phyloP scores from a whole-genome alignment of 768 basidiomycete genomes.

The Mycena polygramma region DNA sequence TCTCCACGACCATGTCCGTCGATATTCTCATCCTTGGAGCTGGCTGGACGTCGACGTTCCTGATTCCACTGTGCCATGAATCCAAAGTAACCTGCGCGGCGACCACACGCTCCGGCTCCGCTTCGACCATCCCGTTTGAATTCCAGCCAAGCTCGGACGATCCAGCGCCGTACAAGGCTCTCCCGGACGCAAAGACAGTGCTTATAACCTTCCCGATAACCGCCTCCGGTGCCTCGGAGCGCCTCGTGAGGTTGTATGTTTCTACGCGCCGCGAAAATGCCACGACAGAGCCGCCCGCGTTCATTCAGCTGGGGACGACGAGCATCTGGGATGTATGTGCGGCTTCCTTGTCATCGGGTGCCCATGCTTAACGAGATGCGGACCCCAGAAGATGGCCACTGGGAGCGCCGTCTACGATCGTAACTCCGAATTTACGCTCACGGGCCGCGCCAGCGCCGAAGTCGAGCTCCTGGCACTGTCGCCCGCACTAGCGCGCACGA shows the following conservation, averaged over 20 bases:
- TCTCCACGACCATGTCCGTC: neutral
- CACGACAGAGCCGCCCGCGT: slow-evolving; percentile 48
- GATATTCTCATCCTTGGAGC: slow-evolving; percentile 58
- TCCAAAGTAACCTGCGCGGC: slow-evolving; percentile 59
- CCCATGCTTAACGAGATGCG: no score
- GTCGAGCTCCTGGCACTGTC: slow-evolving; percentile 60
- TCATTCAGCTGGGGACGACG: slow-evolving; percentile 72
- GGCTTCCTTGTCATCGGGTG: no score
- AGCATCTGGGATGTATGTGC: slow-evolving; percentile 72
- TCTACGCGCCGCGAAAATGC: slow-evolving; percentile 47
- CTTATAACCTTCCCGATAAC: slow-evolving; percentile 70
- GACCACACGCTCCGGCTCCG: slow-evolving; percentile 67
- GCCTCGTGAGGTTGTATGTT: slow-evolving; percentile 61
- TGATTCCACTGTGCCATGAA: slow-evolving; percentile 64
- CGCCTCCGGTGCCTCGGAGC: slow-evolving; percentile 58
- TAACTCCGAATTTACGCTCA: slow-evolving; percentile 59
- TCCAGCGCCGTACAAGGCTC: slow-evolving; percentile 54
- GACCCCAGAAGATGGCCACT: no score
- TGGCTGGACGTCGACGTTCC: slow-evolving; percentile 75
- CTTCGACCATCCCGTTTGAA: slow-evolving; percentile 64
- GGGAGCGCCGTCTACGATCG: slow-evolving; percentile 70
- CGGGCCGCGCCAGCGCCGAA: slow-evolving; percentile 65
- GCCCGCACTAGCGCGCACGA: slow-evolving; percentile 52
- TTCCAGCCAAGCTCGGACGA: slow-evolving; percentile 67
- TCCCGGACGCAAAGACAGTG: slow-evolving; percentile 68